phyloP scores from a whole-genome alignment of 345 rosid species.

The Hevea brasiliensis region DNA sequence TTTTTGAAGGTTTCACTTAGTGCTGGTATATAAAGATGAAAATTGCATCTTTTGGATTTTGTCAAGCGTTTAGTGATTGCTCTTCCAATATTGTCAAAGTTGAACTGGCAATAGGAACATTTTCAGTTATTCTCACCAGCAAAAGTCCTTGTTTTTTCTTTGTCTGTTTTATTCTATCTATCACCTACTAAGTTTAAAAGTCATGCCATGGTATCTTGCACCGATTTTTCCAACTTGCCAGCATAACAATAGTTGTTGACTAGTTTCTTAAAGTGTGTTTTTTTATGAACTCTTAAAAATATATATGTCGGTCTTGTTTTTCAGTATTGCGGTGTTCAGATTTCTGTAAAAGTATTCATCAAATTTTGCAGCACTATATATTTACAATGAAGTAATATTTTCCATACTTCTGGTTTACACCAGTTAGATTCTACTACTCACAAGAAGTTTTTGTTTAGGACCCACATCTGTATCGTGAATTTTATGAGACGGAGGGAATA shows the following conservation, averaged over 20 bases:
- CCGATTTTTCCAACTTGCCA: constrained; percentile 8
- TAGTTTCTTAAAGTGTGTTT: not conserved
- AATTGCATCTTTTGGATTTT: not conserved
- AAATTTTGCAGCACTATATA: no score
- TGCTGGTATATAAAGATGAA: not conserved
- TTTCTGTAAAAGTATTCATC: not conserved
- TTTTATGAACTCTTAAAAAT: not conserved
- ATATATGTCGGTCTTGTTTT: not conserved
- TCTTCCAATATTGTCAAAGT: constrained; percentile 1
- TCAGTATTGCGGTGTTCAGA: not conserved
- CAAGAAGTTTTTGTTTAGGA: not conserved
- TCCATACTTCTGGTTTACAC: not conserved
- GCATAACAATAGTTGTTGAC: not conserved
- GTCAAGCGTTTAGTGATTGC: not conserved
- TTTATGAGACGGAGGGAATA: no score
- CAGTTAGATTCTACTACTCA: not conserved
- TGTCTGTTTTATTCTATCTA: not conserved
- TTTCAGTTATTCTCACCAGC: not conserved
- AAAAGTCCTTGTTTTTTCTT: not conserved
- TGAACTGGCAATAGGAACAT: constrained; percentile 8
- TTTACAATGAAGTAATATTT: no score
- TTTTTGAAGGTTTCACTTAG: not conserved
- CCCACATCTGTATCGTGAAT: not conserved
- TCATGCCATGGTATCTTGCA: not conserved
- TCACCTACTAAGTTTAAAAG: not conserved